Percentiles rank a stretch among this genome's conserved stretches.
Conservation (phyloP, 805 yeast species). For the Pichia cephalocereana region DNA sequence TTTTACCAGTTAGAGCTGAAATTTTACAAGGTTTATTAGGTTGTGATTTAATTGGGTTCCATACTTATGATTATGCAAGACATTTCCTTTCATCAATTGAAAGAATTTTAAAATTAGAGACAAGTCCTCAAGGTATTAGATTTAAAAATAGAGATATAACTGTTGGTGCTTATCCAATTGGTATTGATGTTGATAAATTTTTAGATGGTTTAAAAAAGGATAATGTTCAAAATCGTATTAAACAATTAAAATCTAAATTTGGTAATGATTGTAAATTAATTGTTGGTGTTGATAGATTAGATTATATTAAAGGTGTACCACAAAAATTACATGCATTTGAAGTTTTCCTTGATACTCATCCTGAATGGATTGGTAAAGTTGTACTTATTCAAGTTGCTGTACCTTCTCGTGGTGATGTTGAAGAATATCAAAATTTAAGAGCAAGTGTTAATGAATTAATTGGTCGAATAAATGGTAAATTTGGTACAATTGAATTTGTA, state of each 20-base stretch:
- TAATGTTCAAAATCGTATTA: slow-evolving; percentile 56
- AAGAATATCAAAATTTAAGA: slow-evolving; percentile 89
- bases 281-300: slow-evolving; percentile 94
- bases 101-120: slow-evolving; percentile 69
- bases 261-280: slow-evolving; percentile 74
- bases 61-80: slow-evolving; percentile 97
- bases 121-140: slow-evolving; percentile 86
- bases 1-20: slow-evolving; percentile 90
- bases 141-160: slow-evolving; percentile 66
- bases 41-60: slow-evolving; percentile 94
- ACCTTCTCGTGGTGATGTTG: slow-evolving; percentile 96
- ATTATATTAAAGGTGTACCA: slow-evolving; percentile 96
- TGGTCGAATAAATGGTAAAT: slow-evolving; percentile 92
- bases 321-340: slow-evolving; percentile 96
- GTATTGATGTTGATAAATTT: slow-evolving; percentile 92
- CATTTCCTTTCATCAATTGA: slow-evolving; percentile 89
- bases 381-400: slow-evolving; percentile 95
- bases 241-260: slow-evolving; percentile 48
- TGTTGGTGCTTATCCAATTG: slow-evolving; percentile 98
- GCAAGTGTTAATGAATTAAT: slow-evolving; percentile 94
- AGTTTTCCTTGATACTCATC: slow-evolving; percentile 82
- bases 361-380: slow-evolving; percentile 97
- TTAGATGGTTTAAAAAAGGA: slow-evolving; percentile 62
- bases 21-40: slow-evolving; percentile 85
- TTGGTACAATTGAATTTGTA: slow-evolving; percentile 94